A percentile compares a stretch with the other conserved stretches of the same genome.
phyloP scores from a whole-genome alignment of 202 grass and related monocot genomes.

The Cymbopogon flexuosus region DNA sequence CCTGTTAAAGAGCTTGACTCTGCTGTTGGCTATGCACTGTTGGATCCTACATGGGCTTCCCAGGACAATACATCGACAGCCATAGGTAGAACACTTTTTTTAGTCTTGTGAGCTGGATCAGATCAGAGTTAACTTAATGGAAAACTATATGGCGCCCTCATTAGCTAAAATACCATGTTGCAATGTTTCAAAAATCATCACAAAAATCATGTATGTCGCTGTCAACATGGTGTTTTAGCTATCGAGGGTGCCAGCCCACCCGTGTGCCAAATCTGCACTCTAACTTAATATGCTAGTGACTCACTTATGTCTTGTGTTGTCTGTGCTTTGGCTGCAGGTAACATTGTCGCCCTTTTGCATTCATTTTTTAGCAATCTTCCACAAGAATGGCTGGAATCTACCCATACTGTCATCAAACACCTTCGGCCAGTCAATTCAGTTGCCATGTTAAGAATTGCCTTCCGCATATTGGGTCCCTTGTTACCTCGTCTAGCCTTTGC shows the following conservation, averaged over 20 bases:
- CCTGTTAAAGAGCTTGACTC: conserved; percentile 92
- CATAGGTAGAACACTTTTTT: conserved; percentile 52
- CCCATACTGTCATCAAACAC: conserved; percentile 91
- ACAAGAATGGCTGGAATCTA: conserved; percentile 95
- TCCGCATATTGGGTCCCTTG: conserved; percentile 95
- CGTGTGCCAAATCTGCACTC: too few species aligned
- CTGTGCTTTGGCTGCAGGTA: conserved; percentile 56
- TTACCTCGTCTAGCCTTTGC: conserved; percentile 92
- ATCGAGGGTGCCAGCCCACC: too few species aligned
- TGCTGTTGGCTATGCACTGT: conserved; percentile 84
- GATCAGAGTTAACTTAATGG: conserved; percentile 16
- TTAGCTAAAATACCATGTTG: too few species aligned
- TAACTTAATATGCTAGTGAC: conserved; percentile 7
- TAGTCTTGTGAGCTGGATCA: conserved; percentile 23
- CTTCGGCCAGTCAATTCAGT: conserved; percentile 92
- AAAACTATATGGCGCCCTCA: too few species aligned
- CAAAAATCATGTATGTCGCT: too few species aligned
- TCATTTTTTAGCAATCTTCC: conserved; percentile 95
- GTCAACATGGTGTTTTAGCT: too few species aligned
- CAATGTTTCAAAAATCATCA: too few species aligned
- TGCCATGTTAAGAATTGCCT: conserved; percentile 93
- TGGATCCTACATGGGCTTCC: conserved; percentile 92
- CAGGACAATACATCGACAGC: conserved; percentile 95
- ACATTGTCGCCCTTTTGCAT: conserved; percentile 84
- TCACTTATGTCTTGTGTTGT: background rate